These are phyloP conservation scores for Pittosporum tobira DNA, from an alignment of 129 eudicot genomes.

Conservation along the genomic window DNA sequence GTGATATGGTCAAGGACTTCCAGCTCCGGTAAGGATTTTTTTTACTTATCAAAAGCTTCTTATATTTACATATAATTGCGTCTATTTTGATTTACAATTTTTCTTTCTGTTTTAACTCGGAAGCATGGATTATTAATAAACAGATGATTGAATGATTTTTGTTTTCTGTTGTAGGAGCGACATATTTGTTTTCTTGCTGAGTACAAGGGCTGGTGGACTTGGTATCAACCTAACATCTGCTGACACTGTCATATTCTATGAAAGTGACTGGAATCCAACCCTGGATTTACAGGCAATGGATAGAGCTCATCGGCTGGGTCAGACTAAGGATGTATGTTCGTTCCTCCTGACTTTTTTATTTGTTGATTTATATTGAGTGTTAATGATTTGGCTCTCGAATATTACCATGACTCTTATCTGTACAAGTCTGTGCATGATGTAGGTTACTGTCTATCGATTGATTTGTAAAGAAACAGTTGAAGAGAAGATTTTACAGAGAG, in stretches of 20 bases:
- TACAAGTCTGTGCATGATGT: conserved; percentile 9
- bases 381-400: not conserved
- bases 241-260: conserved; percentile 92
- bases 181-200: conserved; percentile 86
- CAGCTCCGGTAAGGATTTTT: conserved; percentile 57
- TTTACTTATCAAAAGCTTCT: too few species aligned
- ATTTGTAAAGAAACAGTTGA: conserved; percentile 97
- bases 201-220: conserved; percentile 99
- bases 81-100: not conserved
- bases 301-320: conserved; percentile 97
- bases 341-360: conserved; percentile 22
- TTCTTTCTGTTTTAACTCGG: not conserved
- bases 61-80: too few species aligned
- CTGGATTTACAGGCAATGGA: conserved; percentile 99
- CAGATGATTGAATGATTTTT: not conserved
- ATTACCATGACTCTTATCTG: not conserved
- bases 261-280: conserved; percentile 99
- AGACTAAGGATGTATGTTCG: conserved; percentile 97
- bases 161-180: conserved; percentile 49
- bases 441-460: conserved; percentile 93
- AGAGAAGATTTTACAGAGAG: conserved; percentile 91
- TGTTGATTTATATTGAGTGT: not conserved
- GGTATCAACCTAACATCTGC: conserved; percentile 99
- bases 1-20: conserved; percentile 97
- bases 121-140: too few species aligned